Conservation (phyloP, 345 rosid species). For the Gossypium arboreum region DNA sequence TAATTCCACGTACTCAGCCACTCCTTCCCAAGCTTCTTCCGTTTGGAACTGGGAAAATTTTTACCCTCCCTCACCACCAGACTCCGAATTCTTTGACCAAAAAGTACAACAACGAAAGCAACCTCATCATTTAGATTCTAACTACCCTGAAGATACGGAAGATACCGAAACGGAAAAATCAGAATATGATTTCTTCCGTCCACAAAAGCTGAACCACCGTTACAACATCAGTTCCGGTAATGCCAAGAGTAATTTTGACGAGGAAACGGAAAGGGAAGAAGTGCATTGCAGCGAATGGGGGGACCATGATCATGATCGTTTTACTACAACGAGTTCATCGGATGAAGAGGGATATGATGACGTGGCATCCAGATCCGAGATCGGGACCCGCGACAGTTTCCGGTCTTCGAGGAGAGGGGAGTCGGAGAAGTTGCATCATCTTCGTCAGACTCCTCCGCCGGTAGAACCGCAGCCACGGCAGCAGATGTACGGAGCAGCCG, state of each 20-base stretch:
- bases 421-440: slow-evolving; percentile 24
- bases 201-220: slow-evolving; percentile 20
- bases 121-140: slow-evolving; percentile 19
- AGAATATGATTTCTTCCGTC: slow-evolving; percentile 55
- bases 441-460: slow-evolving; percentile 4
- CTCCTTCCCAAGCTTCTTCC: slow-evolving; percentile 89
- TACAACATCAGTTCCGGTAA: slow-evolving; percentile 13
- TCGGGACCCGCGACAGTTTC: slow-evolving; percentile 44
- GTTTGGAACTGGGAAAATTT: slow-evolving; percentile 98
- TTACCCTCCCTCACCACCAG: slow-evolving; percentile 93
- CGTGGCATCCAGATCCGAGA: slow-evolving; percentile 59
- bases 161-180: slow-evolving; percentile 58
- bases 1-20: slow-evolving; percentile 59
- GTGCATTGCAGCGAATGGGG: slow-evolving; percentile 98
- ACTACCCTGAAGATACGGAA: slow-evolving; percentile 22
- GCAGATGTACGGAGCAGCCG: slow-evolving; percentile 21
- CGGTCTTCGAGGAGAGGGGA: slow-evolving; percentile 24
- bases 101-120: slow-evolving; percentile 33
- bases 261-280: slow-evolving; percentile 81
- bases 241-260: slow-evolving; percentile 26
- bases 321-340: slow-evolving; percentile 59
- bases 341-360: slow-evolving; percentile 42
- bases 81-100: slow-evolving; percentile 67
- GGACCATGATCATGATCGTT: slow-evolving; percentile 38
- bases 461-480: slow-evolving; percentile 18